phyloP scores from a whole-genome alignment of 345 rosid species.

The Hibiscus trionum region DNA sequence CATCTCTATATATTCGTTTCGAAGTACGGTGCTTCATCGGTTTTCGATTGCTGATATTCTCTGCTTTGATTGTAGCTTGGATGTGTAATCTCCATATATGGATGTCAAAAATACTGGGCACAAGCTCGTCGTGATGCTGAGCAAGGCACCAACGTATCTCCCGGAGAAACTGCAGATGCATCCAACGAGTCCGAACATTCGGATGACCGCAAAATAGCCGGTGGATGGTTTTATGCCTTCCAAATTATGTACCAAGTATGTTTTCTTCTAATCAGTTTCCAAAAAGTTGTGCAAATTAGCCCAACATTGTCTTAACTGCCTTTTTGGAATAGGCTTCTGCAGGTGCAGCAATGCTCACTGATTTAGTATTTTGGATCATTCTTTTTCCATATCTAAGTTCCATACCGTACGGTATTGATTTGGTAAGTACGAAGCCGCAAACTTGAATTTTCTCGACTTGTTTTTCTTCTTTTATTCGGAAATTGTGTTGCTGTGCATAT shows the following conservation, averaged over 20 bases:
- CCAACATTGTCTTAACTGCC: not conserved
- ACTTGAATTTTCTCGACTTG: not conserved
- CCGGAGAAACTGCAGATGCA: conserved; percentile 24
- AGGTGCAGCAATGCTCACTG: conserved; percentile 85
- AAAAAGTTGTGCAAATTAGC: not conserved
- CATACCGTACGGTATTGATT: conserved; percentile 35
- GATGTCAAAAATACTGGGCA: conserved; percentile 31
- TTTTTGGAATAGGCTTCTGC: conserved; percentile 47
- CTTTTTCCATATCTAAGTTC: conserved; percentile 58
- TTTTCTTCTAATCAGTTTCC: not conserved
- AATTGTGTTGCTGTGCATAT: not conserved
- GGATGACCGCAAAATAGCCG: conserved; percentile 31
- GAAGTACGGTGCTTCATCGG: not conserved
- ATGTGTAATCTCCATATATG: conserved; percentile 52
- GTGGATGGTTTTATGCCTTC: conserved; percentile 40
- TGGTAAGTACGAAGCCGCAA: conserved; percentile 46
- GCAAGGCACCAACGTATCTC: conserved; percentile 44
- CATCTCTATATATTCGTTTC: conserved; percentile 4
- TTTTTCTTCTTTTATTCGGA: not conserved
- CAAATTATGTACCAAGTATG: conserved; percentile 71
- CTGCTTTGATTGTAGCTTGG: conserved; percentile 47
- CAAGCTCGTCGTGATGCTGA: conserved; percentile 32
- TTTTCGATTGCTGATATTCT: conserved; percentile 11
- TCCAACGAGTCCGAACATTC: conserved; percentile 27
- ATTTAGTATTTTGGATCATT: conserved; percentile 79